Base-by-base conservation (phyloP, 768 basidiomycete species). In the Fistulinella prunicolor region DNA sequence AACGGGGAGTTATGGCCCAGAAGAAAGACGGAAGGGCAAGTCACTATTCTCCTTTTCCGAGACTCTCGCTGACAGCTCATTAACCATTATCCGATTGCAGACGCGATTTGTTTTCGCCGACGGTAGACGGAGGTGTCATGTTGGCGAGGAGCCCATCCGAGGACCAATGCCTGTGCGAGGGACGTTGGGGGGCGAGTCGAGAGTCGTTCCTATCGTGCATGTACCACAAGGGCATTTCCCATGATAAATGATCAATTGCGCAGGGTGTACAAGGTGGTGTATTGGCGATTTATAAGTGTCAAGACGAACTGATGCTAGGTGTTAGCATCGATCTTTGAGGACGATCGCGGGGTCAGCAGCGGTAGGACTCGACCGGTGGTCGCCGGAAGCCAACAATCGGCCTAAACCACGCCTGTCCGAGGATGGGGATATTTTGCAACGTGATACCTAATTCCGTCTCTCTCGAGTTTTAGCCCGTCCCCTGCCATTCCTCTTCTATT, bases 401-500 rank as follows among this genome's bases (percentile, higher is more conserved):
- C 22, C 42, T 44, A 55, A 22, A 49, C 49, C 9, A 48, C 10
- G 51, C 38, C 54, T 9, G 44, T 47, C 21, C 57, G 53, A 49
- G 30, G 54, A 51, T 76, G 74, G 36, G 59, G 67, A 64, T 70
- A 82, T 50, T 70, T 76, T 28, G 74, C 75, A 26, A 80, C 76
- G 42, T 78, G 74, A 55, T 76, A 81, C 9, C 79, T 78, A 30
- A 77, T 54, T 3, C 70, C 70, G 41, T 71, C 66, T 14, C 59
- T 58, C 41, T 65, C 70, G 24, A 68, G 55, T 30, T 60, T 68
- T 12, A 75, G 62, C 19, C 43, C 49, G 20, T 59, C 50, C 2
- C 47, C 52, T 32, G 23, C 9, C 22, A 19, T 29, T 37, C 62
- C n/a, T 45, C 59, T 49, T 49, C 63, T 50, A 21, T 50, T 34